Evolutionary conservation across 2,329 filamentous ascomycete genomes (phyloP), one percentile per base, ranked within the genome.

Genomic region (Dothidotthia symphoricarpi): DNA sequence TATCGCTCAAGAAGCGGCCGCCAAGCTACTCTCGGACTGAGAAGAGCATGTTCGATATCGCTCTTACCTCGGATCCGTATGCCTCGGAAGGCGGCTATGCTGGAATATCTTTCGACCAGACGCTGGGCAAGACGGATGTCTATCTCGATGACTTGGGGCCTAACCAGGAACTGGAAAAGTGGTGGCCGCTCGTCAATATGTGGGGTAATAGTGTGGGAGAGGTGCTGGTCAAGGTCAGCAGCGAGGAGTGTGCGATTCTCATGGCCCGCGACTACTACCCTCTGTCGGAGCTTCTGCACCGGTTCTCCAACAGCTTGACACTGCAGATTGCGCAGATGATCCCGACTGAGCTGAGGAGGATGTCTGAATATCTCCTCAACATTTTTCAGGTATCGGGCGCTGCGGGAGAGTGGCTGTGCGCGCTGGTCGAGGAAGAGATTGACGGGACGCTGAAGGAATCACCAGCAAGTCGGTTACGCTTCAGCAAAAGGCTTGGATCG

Each of bases 371-470:
- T 17, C 80, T 97, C 25, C 72, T 97, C 47, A 94, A 97, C 62
- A 95, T 98, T 35, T 98, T 91, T 57, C 93, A 98, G 61, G 90
- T 95, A 3, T 91, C 89, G 2, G 88, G 88, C 0, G 80, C 81
- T 25, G 86, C 87, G 2, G 78, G 78, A 28, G 88, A 96, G 42
- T 98, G 93, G 93, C 77, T 98, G 15, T 93, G 88, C 75, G 83
- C 88, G 2, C 73, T 98, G 27, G 87, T 96, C 0, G 93, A 98
- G 66, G 91, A 97, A 60, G 93, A 98, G 66, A 97, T 98, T 40
- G 93, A 97, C 58, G 91, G 91, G 0, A 83, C 93, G 13, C 81
- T 88, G 38, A 94, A 84, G 59, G 89, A 95, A 53, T 81, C 82
- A 11, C 81, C 85, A 1, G 78, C 85, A 47, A 88, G 71, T 45